Conservation (phyloP, 805 yeast genomes). For the Candida nanaspora region DNA sequence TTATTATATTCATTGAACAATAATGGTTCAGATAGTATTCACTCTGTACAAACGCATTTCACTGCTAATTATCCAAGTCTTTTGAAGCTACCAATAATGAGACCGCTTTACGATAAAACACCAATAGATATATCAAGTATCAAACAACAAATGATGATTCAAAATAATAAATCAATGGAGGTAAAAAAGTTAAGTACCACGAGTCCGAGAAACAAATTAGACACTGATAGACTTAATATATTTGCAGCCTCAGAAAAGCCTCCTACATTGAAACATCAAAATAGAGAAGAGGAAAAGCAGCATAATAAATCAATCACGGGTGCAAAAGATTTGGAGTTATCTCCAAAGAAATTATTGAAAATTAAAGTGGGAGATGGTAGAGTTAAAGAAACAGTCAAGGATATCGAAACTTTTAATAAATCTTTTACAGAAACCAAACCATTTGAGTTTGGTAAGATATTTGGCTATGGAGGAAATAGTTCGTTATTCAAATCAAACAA, state of each 20-base stretch:
- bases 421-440: not conserved
- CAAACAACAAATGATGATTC: not conserved
- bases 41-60: not conserved
- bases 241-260: not conserved
- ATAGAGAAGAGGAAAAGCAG: not conserved
- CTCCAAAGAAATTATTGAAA: slow-evolving; percentile 11
- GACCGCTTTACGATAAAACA: not conserved
- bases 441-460: not conserved
- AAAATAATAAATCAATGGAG: no score
- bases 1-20: no score
- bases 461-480: not conserved
- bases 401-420: slow-evolving; percentile 14
- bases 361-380: slow-evolving; percentile 17
- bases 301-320: not conserved
- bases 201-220: not conserved
- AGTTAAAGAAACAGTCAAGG: slow-evolving; percentile 19
- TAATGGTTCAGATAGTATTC: not conserved
- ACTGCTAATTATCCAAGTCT: not conserved
- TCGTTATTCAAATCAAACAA: not conserved
- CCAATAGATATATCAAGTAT: not conserved
- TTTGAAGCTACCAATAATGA: not conserved
- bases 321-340: slow-evolving; percentile 7
- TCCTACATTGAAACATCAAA: not conserved
- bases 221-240: no score
- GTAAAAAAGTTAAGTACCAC: no score